These are phyloP conservation scores for Globisporangium solare DNA, from an alignment of 352 stramenopile genomes.

Conservation along the genomic window DNA sequence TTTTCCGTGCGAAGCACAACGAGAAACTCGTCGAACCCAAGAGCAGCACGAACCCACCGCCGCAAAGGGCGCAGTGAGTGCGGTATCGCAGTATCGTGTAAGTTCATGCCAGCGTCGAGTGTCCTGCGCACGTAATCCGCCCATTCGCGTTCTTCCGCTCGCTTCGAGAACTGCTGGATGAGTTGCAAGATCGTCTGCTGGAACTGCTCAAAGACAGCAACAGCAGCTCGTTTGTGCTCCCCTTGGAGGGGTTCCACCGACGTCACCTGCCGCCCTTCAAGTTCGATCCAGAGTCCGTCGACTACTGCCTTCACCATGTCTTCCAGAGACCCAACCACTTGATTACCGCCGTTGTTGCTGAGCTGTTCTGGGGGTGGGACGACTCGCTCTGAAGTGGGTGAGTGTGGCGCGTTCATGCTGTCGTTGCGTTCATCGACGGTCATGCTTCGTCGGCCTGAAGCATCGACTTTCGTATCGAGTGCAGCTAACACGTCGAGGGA, in stretches of 20 bases:
- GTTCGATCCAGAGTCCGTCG: constrained; percentile 23
- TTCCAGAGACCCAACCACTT: constrained; percentile 20
- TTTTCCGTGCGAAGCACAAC: constrained; percentile 22
- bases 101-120: background rate
- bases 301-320: constrained; percentile 14
- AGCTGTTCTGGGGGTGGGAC: background rate
- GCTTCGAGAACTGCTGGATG: constrained; percentile 23
- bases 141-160: constrained; percentile 25
- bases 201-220: constrained; percentile 21
- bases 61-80: constrained; percentile 18
- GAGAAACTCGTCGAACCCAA: constrained; percentile 26
- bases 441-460: background rate
- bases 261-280: constrained; percentile 21
- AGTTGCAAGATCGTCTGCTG: constrained; percentile 26
- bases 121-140: constrained; percentile 15
- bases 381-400: no score
- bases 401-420: background rate
- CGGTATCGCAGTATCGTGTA: constrained; percentile 1
- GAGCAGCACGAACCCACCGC: constrained; percentile 22
- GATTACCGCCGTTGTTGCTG: background rate
- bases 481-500: background rate
- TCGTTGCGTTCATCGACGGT: background rate
- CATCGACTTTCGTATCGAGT: background rate
- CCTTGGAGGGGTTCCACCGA: constrained; percentile 18
- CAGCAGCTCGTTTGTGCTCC: constrained; percentile 13